Percentiles rank a stretch among this genome's conserved stretches.
These are phyloP conservation scores for Alternaria postmessia DNA, from an alignment of 2,329 filamentous ascomycete genomes.

Conservation along the genomic window DNA sequence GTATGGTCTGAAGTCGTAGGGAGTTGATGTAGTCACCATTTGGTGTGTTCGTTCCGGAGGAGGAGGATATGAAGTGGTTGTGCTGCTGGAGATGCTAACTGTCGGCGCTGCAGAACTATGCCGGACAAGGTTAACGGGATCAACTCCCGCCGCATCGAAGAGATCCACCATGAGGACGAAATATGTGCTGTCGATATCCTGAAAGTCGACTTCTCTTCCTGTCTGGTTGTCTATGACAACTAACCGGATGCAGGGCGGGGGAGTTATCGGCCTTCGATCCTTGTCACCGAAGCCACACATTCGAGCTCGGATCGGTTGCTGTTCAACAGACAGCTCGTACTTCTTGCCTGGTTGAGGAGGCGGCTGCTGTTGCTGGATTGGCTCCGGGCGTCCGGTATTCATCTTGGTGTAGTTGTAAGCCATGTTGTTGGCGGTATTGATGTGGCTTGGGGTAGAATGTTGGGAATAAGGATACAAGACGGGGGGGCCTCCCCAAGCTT, in stretches of 20 bases:
- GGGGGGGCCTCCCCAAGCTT: neutral
- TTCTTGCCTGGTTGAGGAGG: neutral
- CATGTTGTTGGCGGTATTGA: neutral
- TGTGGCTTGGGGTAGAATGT: neutral
- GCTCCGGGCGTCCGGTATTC: slow-evolving; percentile 3
- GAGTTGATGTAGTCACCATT: neutral
- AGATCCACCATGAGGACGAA: slow-evolving; percentile 75
- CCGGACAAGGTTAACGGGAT: slow-evolving; percentile 73
- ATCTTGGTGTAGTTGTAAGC: neutral
- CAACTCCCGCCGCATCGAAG: slow-evolving; percentile 67
- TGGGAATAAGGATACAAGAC: neutral
- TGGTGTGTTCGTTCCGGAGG: neutral
- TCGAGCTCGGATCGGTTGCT: slow-evolving; percentile 90
- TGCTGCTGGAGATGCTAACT: slow-evolving; percentile 79
- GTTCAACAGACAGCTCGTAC: slow-evolving; percentile 76
- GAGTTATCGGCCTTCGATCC: slow-evolving; percentile 95
- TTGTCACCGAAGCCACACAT: slow-evolving; percentile 99
- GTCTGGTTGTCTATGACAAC: slow-evolving; percentile 78
- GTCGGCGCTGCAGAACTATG: slow-evolving; percentile 70
- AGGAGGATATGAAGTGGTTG: slow-evolving; percentile 75
- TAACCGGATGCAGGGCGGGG: slow-evolving; percentile 88
- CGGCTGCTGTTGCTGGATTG: slow-evolving; percentile 3
- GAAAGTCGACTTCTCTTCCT: slow-evolving; percentile 82
- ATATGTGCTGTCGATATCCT: slow-evolving; percentile 73
- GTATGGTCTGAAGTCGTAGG: slow-evolving; percentile 51